Evolutionary conservation across 148 eudicot genomes (phyloP).

Genomic region (Vaccinium macrocarpon): DNA sequence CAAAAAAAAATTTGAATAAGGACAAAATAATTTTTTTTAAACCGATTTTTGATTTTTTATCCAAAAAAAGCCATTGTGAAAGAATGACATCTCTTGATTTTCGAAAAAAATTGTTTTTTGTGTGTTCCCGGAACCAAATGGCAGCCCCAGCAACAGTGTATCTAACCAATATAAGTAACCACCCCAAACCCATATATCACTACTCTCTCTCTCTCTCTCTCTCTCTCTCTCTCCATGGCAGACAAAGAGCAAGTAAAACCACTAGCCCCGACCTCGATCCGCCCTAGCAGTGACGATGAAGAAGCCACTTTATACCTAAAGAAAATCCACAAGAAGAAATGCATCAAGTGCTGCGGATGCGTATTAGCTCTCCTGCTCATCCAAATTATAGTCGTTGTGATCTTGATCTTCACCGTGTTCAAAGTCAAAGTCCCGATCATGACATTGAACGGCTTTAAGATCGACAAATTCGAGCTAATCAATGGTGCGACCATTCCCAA

Average conservation of each 20-base stretch:
- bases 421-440: conserved; percentile 29
- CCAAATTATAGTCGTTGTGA: conserved; percentile 11
- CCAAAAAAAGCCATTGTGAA: no score
- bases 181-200: neutral
- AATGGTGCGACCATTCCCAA: conserved; percentile 21
- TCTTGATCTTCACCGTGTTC: conserved; percentile 39
- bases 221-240: conserved; percentile 20
- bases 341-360: conserved; percentile 28
- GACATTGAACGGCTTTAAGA: conserved; percentile 21
- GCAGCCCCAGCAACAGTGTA: neutral
- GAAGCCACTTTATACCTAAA: conserved; percentile 7
- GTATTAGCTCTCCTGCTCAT: conserved; percentile 24
- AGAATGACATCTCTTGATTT: no score
- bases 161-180: neutral
- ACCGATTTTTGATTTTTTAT: no score
- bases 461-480: conserved; percentile 20
- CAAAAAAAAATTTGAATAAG: no score
- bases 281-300: conserved; percentile 25
- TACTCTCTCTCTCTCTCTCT: neutral
- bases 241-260: conserved; percentile 40
- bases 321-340: conserved; percentile 4
- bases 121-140: no score
- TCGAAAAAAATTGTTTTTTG: no score
- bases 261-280: conserved; percentile 33
- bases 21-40: no score